Evolutionary conservation across 768 basidiomycete genomes (phyloP), one percentile per base, ranked within the genome.

Genomic region (Macrolepiota dolichaula): DNA sequence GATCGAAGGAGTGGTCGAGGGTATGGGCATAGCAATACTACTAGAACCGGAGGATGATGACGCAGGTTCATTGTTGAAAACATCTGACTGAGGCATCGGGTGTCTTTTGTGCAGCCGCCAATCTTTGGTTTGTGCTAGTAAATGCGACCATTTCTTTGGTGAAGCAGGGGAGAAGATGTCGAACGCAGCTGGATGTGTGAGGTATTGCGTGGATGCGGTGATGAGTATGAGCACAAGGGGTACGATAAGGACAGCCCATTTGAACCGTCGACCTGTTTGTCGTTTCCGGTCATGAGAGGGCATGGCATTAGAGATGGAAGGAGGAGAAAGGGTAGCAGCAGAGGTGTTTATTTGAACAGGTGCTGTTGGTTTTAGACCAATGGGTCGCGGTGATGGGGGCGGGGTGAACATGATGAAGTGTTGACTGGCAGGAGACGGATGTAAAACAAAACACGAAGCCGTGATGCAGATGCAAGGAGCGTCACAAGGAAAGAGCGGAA

Each of bases 211-310:
- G 12, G 78, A 81, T 2, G 75, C 67, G 11, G 85, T 83, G 62
- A 89, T 77, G 46, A 85, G 57, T 40, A 87, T 68, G 53, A 91
- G 77, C 5, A 76, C 64, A 10, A 86, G 64, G 2, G 89, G 89
- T 2, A 88, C 76, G 36, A 86, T 63, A 44, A 89, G 57, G 57
- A 85, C 78, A 1, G 82, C 76, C 81, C 80, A 83, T 68, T 74
- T 72, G 56, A 77, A 75, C 55, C 77, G 72, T 24, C 82, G 77
- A 46, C 76, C 79, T 35, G 71, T 77, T 50, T 73, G 75, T 62
- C 73, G 78, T 71, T 85, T 86, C 50, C 52, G 35, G 27, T 66
- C 63, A 42, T 63, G 61, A 50, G 67, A 63, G 57, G 61, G 53
- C 51, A 53, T 62, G 50, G 40, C 29, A 44, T 61, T 57, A 27